Conservation (phyloP, 106 monocot species). For the Dioscorea dumetorum region DNA sequence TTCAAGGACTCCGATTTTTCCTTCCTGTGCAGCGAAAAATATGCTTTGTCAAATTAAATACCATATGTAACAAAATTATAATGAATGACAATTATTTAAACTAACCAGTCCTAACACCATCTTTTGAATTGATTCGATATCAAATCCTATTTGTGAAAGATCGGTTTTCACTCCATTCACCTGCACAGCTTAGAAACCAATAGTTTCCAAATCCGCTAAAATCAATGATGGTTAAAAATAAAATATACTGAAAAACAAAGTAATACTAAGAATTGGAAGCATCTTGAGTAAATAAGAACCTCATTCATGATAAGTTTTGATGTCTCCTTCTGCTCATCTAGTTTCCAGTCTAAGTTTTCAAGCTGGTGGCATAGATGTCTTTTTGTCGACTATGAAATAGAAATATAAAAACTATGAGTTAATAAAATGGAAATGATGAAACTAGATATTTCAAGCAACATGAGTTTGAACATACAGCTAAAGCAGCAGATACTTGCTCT, state of each 20-base stretch:
- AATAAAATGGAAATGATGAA: neutral
- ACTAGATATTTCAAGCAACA: neutral
- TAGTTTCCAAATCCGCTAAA: neutral
- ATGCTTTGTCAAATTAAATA: neutral
- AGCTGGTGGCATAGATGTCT: conserved; percentile 69
- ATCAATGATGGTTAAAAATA: no score
- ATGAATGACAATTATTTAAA: neutral
- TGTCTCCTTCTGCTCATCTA: conserved; percentile 78
- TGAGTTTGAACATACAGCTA: conserved; percentile 48
- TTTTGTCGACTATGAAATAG: conserved; percentile 57
- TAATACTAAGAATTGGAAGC: neutral
- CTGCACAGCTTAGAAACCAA: conserved; percentile 19
- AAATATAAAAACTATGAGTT: neutral
- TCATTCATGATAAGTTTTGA: conserved; percentile 67
- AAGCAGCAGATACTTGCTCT: conserved; percentile 75
- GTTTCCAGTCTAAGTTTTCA: conserved; percentile 71
- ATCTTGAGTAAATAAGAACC: conserved; percentile 26
- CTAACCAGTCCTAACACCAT: conserved; percentile 72
- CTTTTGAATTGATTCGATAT: conserved; percentile 64
- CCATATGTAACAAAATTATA: no score
- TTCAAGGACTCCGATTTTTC: conserved; percentile 72
- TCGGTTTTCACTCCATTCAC: conserved; percentile 62
- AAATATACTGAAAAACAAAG: neutral
- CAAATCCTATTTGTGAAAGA: conserved; percentile 86
- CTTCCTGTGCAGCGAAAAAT: conserved; percentile 48